Evolutionary conservation across 2,329 filamentous ascomycete genomes (phyloP).

Genomic region (Setomelanomma holmii): DNA sequence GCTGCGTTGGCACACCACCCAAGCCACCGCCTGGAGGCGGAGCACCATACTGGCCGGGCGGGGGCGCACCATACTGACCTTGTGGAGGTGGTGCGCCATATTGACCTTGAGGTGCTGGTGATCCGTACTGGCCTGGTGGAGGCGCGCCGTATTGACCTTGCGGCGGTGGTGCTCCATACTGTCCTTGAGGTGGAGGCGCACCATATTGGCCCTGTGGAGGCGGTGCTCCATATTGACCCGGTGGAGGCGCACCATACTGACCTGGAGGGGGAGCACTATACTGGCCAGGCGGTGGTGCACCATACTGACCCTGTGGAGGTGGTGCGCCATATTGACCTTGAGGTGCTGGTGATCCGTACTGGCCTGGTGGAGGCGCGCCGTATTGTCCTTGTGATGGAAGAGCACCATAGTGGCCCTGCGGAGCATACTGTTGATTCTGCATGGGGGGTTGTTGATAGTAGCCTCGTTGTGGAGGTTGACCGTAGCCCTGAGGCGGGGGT

Average conservation of each 20-base stretch:
- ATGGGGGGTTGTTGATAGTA: slow-evolving; percentile 44
- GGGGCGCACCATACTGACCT: slow-evolving; percentile 23
- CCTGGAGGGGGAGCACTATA: slow-evolving; percentile 28
- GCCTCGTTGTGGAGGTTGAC: slow-evolving; percentile 27
- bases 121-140: slow-evolving; percentile 32
- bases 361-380: slow-evolving; percentile 38
- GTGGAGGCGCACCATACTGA: slow-evolving; percentile 40
- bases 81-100: slow-evolving; percentile 20
- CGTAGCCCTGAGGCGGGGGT: slow-evolving; percentile 36
- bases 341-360: slow-evolving; percentile 34
- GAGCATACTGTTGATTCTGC: slow-evolving; percentile 39
- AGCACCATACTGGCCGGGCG: slow-evolving; percentile 30
- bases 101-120: slow-evolving; percentile 24
- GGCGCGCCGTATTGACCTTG: slow-evolving; percentile 28
- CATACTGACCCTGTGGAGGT: slow-evolving; percentile 40
- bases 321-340: slow-evolving; percentile 25
- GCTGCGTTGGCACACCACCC: slow-evolving; percentile 53
- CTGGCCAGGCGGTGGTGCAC: slow-evolving; percentile 28
- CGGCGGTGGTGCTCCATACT: slow-evolving; percentile 41
- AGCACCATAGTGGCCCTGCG: slow-evolving; percentile 31
- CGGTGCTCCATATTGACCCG: slow-evolving; percentile 36
- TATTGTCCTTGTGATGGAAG: slow-evolving; percentile 34
- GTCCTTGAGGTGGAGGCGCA: slow-evolving; percentile 25
- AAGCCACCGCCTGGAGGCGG: slow-evolving; percentile 37
- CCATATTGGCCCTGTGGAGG: slow-evolving; percentile 34